phyloP scores from a whole-genome alignment of 2,329 filamentous ascomycete species.

The Alternaria triticimaculans region DNA sequence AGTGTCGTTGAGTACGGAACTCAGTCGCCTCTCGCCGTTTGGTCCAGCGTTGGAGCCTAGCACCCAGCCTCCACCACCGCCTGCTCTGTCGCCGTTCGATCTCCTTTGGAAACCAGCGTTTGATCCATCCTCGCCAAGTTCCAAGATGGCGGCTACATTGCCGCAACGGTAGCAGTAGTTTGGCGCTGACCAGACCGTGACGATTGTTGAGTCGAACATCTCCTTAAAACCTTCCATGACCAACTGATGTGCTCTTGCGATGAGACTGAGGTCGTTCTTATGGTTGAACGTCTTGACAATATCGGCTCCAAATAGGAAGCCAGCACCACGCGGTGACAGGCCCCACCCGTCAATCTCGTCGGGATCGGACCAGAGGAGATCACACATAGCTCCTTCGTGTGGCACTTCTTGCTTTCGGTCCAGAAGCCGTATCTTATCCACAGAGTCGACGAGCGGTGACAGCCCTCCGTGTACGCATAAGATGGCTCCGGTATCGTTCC shows the following conservation, averaged over 20 bases:
- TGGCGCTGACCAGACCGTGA: conserved; percentile 92
- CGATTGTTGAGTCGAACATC: conserved; percentile 89
- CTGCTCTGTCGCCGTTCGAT: conserved; percentile 72
- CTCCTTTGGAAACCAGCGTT: conserved; percentile 56
- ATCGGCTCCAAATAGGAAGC: conserved; percentile 93
- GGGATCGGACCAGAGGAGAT: conserved; percentile 95
- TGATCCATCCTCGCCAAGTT: conserved; percentile 82
- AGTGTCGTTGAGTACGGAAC: conserved; percentile 52
- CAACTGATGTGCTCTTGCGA: conserved; percentile 93
- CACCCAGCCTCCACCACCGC: conserved; percentile 51
- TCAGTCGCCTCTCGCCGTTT: conserved; percentile 37
- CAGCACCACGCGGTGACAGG: conserved; percentile 88
- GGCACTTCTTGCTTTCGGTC: conserved; percentile 97
- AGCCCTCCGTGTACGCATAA: conserved; percentile 95
- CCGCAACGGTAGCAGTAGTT: conserved; percentile 68
- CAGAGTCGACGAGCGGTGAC: conserved; percentile 86
- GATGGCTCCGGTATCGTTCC: conserved; percentile 70
- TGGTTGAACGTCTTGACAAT: conserved; percentile 97
- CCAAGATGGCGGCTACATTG: conserved; percentile 84
- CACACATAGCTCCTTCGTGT: conserved; percentile 98
- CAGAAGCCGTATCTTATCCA: conserved; percentile 93
- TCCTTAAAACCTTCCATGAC: conserved; percentile 99
- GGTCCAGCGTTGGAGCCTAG: conserved; percentile 44
- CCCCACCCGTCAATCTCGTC: conserved; percentile 99
- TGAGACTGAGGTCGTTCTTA: conserved; percentile 87